phyloP scores from a whole-genome alignment of 176 grass and related monocot genomes.

The Triticum dicoccoides region DNA sequence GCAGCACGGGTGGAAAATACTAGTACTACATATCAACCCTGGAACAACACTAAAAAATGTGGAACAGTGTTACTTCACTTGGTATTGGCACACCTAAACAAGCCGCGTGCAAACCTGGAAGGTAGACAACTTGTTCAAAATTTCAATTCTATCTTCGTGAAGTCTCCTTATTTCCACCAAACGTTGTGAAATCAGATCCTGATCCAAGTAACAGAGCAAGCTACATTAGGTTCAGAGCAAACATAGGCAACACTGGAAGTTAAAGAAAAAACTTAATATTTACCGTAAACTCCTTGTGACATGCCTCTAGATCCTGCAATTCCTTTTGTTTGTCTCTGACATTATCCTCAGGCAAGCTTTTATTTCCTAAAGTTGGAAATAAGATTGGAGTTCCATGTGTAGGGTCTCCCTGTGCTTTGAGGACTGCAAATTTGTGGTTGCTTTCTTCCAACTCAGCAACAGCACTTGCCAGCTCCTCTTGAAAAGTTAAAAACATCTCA shows the following conservation, averaged over 20 bases:
- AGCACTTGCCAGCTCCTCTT: slow-evolving; percentile 73
- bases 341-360: slow-evolving; percentile 49
- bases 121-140: slow-evolving; percentile 72
- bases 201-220: not conserved
- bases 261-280: slow-evolving; percentile 21
- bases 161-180: slow-evolving; percentile 72
- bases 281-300: slow-evolving; percentile 79
- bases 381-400: slow-evolving; percentile 53
- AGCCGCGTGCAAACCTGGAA: slow-evolving; percentile 56
- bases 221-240: slow-evolving; percentile 9
- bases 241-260: not conserved
- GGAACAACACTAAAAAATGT: not conserved
- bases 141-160: slow-evolving; percentile 84
- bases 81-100: slow-evolving; percentile 1
- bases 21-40: slow-evolving; percentile 1
- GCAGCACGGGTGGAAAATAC: not conserved
- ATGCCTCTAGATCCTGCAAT: slow-evolving; percentile 72
- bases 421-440: slow-evolving; percentile 49
- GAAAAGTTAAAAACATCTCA: slow-evolving; percentile 36
- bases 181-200: slow-evolving; percentile 72
- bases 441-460: slow-evolving; percentile 78
- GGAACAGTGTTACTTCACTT: not conserved
- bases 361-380: slow-evolving; percentile 62
- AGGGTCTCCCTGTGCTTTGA: slow-evolving; percentile 64
- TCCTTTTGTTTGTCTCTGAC: slow-evolving; percentile 69